phyloP scores from a whole-genome alignment of 345 rosid genomes.

The Populus simonii region DNA sequence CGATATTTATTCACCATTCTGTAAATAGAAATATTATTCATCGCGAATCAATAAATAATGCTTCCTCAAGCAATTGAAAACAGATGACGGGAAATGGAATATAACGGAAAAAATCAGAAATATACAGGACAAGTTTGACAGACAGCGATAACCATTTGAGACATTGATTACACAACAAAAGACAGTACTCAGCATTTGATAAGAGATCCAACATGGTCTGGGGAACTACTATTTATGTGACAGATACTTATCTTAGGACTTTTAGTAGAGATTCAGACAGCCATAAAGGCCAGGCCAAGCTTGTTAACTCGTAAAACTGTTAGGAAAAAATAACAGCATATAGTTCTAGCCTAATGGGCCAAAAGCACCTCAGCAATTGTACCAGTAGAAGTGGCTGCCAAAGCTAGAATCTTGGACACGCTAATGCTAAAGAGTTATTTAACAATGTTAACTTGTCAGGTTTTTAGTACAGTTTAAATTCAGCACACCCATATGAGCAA shows the following conservation, averaged over 20 bases:
- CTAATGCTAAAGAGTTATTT: neutral
- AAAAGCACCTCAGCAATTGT: neutral
- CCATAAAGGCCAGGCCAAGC: neutral
- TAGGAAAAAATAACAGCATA: neutral
- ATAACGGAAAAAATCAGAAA: neutral
- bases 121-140: no score
- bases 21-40: conserved; percentile 22
- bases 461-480: neutral
- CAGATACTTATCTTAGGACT: neutral
- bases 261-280: neutral
- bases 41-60: neutral
- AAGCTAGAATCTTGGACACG: neutral
- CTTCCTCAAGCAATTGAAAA: neutral
- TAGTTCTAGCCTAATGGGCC: neutral
- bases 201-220: neutral
- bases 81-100: neutral
- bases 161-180: neutral
- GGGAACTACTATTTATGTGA: neutral
- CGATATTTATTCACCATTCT: conserved; percentile 55
- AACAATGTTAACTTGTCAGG: neutral
- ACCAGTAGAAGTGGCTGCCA: neutral
- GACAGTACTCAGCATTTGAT: neutral
- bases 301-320: neutral
- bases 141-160: neutral
- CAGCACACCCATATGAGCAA: neutral